phyloP scores from a whole-genome alignment of 306 rosid species.

The Abrus pulchellus region DNA sequence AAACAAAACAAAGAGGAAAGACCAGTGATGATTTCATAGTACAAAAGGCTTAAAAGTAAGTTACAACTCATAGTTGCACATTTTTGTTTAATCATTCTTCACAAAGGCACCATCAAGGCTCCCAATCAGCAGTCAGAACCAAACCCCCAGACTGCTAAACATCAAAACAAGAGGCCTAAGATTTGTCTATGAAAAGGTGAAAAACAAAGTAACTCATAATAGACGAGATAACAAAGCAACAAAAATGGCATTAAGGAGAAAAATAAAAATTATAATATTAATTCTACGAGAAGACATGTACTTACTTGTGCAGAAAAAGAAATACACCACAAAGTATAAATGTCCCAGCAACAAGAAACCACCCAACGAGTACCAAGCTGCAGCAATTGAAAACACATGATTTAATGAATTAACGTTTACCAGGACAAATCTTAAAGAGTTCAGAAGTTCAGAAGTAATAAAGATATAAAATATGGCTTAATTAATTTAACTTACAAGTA shows the following conservation, averaged over 20 bases:
- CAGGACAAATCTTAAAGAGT: conserved; percentile 21
- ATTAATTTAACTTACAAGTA: conserved; percentile 73
- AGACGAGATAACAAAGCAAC: not conserved
- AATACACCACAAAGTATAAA: conserved; percentile 79
- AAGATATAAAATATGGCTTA: not conserved
- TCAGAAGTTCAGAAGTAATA: not conserved
- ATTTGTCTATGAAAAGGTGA: not conserved
- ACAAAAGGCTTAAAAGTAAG: not conserved
- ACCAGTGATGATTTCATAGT: not conserved
- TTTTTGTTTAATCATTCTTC: not conserved
- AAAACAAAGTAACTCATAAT: not conserved
- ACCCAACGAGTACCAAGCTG: conserved; percentile 74
- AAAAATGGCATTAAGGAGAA: conserved; percentile 19
- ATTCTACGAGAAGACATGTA: conserved; percentile 12
- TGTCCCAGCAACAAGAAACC: conserved; percentile 78
- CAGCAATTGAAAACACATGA: conserved; percentile 36
- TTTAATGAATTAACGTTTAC: conserved; percentile 26
- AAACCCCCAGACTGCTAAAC: conserved; percentile 10
- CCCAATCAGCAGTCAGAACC: not conserved
- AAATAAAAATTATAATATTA: conserved; percentile 19
- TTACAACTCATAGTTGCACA: not conserved
- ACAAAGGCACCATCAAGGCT: not conserved
- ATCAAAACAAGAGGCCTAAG: not conserved
- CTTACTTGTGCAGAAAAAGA: conserved; percentile 84
- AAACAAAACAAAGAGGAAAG: conserved; percentile 13